These are phyloP conservation scores for Backusella circina DNA, from an alignment of 192 early-diverging fungal species.

Conservation along the genomic window DNA sequence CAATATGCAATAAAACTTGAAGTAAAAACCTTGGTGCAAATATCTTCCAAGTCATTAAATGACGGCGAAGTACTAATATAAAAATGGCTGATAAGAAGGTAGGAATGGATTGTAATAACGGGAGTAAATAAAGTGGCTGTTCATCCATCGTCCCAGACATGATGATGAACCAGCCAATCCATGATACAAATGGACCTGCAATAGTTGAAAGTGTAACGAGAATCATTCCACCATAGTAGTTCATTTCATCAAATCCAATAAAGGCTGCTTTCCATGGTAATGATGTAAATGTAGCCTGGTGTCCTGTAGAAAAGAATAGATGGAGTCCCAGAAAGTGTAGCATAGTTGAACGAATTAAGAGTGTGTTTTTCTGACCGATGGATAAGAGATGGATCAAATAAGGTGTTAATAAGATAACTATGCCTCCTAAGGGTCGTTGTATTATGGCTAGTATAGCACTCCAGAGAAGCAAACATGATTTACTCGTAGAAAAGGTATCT, in stretches of 20 bases:
- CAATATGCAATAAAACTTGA: conserved; percentile 26
- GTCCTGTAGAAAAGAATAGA: conserved; percentile 87
- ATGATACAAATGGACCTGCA: conserved; percentile 33
- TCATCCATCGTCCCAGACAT: neutral
- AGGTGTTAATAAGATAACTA: conserved; percentile 17
- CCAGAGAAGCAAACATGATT: conserved; percentile 2
- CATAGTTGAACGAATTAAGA: conserved; percentile 15
- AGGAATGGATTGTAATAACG: conserved; percentile 24
- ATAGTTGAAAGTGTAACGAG: conserved; percentile 80
- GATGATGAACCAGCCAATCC: conserved; percentile 20
- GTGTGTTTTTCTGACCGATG: neutral
- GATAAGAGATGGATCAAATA: conserved; percentile 4
- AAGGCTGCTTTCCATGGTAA: conserved; percentile 91
- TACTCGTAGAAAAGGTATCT: neutral
- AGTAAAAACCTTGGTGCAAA: conserved; percentile 91
- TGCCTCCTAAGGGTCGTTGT: conserved; percentile 26
- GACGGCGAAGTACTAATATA: conserved; percentile 52
- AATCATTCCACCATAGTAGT: conserved; percentile 61
- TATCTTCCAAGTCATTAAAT: conserved; percentile 98
- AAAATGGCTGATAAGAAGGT: conserved; percentile 32
- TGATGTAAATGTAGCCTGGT: conserved; percentile 86
- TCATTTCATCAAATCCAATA: conserved; percentile 75
- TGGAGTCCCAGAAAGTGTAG: conserved; percentile 30
- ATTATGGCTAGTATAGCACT: conserved; percentile 19
- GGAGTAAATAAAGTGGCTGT: conserved; percentile 3